phyloP scores from a whole-genome alignment of 495 filamentous ascomycete species.

The Trichoderma virens region DNA sequence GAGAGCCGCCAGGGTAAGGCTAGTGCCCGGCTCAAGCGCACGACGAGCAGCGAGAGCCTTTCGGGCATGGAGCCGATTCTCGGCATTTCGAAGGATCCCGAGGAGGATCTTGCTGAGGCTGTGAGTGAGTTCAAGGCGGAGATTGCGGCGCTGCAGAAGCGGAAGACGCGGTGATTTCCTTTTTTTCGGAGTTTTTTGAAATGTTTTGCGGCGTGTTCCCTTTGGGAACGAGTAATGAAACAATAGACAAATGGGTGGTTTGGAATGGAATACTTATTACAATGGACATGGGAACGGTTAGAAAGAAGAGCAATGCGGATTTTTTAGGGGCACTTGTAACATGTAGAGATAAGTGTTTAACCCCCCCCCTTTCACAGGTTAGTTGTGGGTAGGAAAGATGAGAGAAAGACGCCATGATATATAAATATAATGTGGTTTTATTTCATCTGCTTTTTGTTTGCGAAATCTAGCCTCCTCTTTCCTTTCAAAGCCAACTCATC shows the following conservation, averaged over 20 bases:
- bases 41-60: constrained; percentile 32
- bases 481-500: not conserved
- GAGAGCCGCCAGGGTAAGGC: constrained; percentile 46
- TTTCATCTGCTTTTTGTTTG: not conserved
- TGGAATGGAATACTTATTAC: no score
- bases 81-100: constrained; percentile 71
- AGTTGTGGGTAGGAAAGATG: no score
- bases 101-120: constrained; percentile 69
- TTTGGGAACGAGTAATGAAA: no score
- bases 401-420: not conserved
- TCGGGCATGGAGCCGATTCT: constrained; percentile 49
- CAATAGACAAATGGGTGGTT: no score
- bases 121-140: constrained; percentile 64
- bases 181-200: no score
- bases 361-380: no score
- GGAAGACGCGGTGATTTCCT: constrained; percentile 23
- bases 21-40: constrained; percentile 23
- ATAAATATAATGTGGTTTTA: not conserved
- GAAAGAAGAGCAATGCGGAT: no score
- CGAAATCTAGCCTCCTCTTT: not conserved
- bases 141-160: constrained; percentile 47
- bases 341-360: no score
- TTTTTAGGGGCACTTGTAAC: no score
- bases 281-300: no score
- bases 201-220: no score